These are phyloP conservation scores for Rhynchospora pubera DNA, from an alignment of 176 grass and related monocot species.

Conservation along the genomic window DNA sequence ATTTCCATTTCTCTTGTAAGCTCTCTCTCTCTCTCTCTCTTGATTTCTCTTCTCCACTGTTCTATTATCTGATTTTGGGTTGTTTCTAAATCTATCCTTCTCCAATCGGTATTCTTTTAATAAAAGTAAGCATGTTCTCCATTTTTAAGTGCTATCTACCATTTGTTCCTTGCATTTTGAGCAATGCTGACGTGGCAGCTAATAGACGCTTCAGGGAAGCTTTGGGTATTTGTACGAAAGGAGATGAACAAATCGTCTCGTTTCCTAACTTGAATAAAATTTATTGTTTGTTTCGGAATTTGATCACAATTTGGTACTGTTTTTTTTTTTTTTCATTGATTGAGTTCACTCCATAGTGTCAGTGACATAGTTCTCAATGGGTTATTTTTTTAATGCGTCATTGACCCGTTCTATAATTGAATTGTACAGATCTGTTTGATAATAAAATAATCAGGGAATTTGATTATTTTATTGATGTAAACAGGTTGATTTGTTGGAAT, in stretches of 20 bases:
- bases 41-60: not conserved
- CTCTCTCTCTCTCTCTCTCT: not conserved
- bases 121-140: not conserved
- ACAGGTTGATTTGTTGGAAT: slow-evolving; percentile 11
- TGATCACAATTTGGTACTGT: not conserved
- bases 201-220: not conserved
- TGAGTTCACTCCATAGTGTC: slow-evolving; percentile 15
- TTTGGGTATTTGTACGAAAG: not conserved
- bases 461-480: not conserved
- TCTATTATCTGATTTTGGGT: no score
- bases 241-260: not conserved
- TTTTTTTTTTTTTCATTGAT: not conserved
- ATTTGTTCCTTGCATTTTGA: not conserved
- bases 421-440: not conserved
- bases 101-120: no score
- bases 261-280: not conserved
- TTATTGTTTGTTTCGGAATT: not conserved
- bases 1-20: slow-evolving; percentile 17
- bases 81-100: no score
- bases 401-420: not conserved
- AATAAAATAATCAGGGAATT: not conserved
- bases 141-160: not conserved
- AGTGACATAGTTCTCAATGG: not conserved
- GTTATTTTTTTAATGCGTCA: not conserved
- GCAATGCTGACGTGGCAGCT: not conserved